Evolutionary conservation across 1,139 yeast genomes (phyloP), one percentile per base, ranked within the genome.

Genomic region (Oligophagozyma castellii): DNA sequence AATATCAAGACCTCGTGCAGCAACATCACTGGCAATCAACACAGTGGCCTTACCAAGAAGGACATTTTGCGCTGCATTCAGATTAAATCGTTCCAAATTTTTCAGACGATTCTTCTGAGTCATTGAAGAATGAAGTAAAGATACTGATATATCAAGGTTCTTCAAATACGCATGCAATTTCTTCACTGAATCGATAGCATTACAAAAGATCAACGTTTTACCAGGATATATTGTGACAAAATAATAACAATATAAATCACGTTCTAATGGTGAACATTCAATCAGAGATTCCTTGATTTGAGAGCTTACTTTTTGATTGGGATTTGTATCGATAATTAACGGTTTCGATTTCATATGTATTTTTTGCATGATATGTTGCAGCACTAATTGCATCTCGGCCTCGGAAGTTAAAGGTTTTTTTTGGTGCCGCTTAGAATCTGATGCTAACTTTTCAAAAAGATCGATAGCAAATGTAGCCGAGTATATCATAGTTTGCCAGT

Each of bases 1-100:
- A 35, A 92, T 83, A 63, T 92, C 99, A 36, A 92, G 65, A 36
- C 99, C 99, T 61, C 99, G 72, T 5, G 99, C 98, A 2, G 99
- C 98, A 30, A 89, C 96, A 55, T 89, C 99, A 2, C 96, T 83
- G 1, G 96, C 95, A 31, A 92, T 70, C 31, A 92, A 62, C 2
- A 89, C 86, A 0, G 83, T 69, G 2, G 80, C 66, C 7, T 29
- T 25, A 12, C 24, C 20, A 5, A 24, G 10, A 14, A 22, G 23
- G 7, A 24, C 23, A 5, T 29, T 25, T 36, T 58, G 61, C 44
- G 65, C 52, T 45, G 69, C 60, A 18, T 74, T 67, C 29, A 61
- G 67, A 41, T 66, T 68, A 55, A 75, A 78, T 36, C 69, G 65
- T 50, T 92, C 99, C 43, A 92, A 60, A 5, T 92, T 71, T 43